Evolutionary conservation across 2,329 filamentous ascomycete genomes (phyloP).

Genomic region (Cylindrodendrum hubeiense): DNA sequence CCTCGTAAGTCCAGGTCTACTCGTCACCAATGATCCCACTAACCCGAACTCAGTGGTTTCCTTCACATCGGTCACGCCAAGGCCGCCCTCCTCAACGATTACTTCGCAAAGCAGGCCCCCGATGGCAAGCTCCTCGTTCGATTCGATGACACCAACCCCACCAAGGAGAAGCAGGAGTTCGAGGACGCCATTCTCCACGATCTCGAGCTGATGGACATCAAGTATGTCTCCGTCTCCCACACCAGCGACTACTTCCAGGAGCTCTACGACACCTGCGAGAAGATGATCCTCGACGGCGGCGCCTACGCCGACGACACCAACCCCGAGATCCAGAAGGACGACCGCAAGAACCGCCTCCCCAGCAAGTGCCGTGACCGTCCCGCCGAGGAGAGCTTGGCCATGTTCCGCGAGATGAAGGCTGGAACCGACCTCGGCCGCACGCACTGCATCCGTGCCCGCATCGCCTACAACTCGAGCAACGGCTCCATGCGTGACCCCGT

Average conservation of each 20-base stretch:
- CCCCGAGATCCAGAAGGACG: slow-evolving; percentile 86
- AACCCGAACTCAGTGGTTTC: slow-evolving; percentile 70
- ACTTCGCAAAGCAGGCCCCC: slow-evolving; percentile 95
- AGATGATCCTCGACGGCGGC: slow-evolving; percentile 86
- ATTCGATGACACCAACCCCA: slow-evolving; percentile 97
- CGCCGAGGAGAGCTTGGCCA: slow-evolving; percentile 85
- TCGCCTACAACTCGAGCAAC: slow-evolving; percentile 91
- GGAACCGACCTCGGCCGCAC: slow-evolving; percentile 82
- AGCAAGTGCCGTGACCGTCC: slow-evolving; percentile 83
- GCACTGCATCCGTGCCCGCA: slow-evolving; percentile 96
- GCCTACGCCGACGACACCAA: slow-evolving; percentile 97
- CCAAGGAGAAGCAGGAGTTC: slow-evolving; percentile 97
- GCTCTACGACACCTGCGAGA: slow-evolving; percentile 86
- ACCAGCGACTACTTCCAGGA: slow-evolving; percentile 97
- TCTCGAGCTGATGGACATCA: slow-evolving; percentile 89
- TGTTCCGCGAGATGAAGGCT: slow-evolving; percentile 94
- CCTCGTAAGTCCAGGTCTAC: slow-evolving; percentile 70
- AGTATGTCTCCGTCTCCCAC: slow-evolving; percentile 87
- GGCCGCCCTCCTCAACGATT: slow-evolving; percentile 92
- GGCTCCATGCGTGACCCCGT: slow-evolving; percentile 97
- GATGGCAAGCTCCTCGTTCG: slow-evolving; percentile 90
- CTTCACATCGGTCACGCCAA: slow-evolving; percentile 97
- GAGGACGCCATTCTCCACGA: slow-evolving; percentile 95
- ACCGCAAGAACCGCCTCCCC: slow-evolving; percentile 86
- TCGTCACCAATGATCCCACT: slow-evolving; percentile 13